Evolutionary conservation across 176 grass and related monocot genomes (phyloP), one percentile per base, ranked within the genome.

Genomic region (Rhipidocladum racemiflorum): DNA sequence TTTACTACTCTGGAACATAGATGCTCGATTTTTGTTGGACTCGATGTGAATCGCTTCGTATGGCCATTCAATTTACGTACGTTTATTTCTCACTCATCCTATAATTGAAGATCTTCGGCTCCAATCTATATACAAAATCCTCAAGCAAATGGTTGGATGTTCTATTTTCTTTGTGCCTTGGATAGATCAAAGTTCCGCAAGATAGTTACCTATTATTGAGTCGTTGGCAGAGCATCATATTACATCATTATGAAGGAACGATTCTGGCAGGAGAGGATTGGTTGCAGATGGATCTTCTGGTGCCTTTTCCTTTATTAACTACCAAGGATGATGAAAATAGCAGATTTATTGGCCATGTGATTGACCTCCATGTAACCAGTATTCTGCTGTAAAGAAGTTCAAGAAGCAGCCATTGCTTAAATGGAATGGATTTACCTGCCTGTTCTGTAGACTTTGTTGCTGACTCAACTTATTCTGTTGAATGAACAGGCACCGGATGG

Each of bases 401-500:
- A 88, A 95, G 87, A 86, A 76, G 82, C 66, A 76, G 89, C 83
- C 64, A 73, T 88, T 93, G 80, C 92, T 99, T 92, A 96, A 91
- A 83, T 93, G 97, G 92, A 97, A 79, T 89, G 89, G 90, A 89
- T 97, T 91, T 87, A 88, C 86, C 59, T 95, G 69, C 80, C 91
- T 81, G 90, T 90, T 99, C 86, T 85, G 83, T 95, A 88, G 85
- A 77, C 79, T 86, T 87, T 85, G 75, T 88, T 91, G 89, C 97
- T 99, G 89, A 99, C 93, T 90, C 90, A 39, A 78, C 87, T 93
- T 94, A 97, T 94, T 96, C 97, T 96, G 91, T 99, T 99, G 87
- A 99, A 99, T 96, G 93, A 96, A 99, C 97, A 99, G 97, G 97
- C 93, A 90, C 85, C 84, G 2, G 93, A 96, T n/a, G n/a, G n/a